These are phyloP conservation scores for Cyphellophora europaea DNA, from an alignment of 2,329 filamentous ascomycete genomes.

Conservation along the genomic window DNA sequence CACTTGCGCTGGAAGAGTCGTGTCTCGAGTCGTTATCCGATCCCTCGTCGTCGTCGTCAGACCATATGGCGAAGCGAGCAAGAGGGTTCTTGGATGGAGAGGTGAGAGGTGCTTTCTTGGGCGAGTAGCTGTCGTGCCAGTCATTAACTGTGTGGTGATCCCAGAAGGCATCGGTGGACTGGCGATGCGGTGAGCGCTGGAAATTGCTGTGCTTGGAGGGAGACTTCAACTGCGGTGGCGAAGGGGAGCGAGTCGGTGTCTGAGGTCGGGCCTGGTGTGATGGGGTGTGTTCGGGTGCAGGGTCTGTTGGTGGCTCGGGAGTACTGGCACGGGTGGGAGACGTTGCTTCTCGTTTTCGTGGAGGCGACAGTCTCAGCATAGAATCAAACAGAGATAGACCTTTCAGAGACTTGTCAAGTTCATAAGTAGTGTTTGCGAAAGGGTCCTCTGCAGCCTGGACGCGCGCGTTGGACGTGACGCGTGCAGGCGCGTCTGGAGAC, in stretches of 20 bases:
- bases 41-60: slow-evolving; percentile 24
- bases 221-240: slow-evolving; percentile 28
- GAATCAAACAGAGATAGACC: not conserved
- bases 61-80: slow-evolving; percentile 23
- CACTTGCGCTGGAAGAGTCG: slow-evolving; percentile 22
- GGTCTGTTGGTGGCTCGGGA: too few species aligned
- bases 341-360: too few species aligned
- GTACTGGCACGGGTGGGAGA: too few species aligned
- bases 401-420: slow-evolving; percentile 1
- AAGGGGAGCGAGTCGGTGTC: slow-evolving; percentile 25
- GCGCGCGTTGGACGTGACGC: too few species aligned
- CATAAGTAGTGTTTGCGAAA: slow-evolving; percentile 4
- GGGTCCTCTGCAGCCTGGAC: too few species aligned
- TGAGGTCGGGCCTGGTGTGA: not conserved
- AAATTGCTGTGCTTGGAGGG: slow-evolving; percentile 38
- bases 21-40: slow-evolving; percentile 9
- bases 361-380: slow-evolving; percentile 2
- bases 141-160: slow-evolving; percentile 40
- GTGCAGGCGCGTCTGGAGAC: too few species aligned
- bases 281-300: too few species aligned
- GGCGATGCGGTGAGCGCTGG: slow-evolving; percentile 40
- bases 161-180: slow-evolving; percentile 47
- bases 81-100: slow-evolving; percentile 15
- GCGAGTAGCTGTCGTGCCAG: slow-evolving; percentile 47
- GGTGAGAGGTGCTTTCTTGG: slow-evolving; percentile 30